phyloP scores from a whole-genome alignment of 2,329 filamentous ascomycete genomes.

The Trichoderma gracile region DNA sequence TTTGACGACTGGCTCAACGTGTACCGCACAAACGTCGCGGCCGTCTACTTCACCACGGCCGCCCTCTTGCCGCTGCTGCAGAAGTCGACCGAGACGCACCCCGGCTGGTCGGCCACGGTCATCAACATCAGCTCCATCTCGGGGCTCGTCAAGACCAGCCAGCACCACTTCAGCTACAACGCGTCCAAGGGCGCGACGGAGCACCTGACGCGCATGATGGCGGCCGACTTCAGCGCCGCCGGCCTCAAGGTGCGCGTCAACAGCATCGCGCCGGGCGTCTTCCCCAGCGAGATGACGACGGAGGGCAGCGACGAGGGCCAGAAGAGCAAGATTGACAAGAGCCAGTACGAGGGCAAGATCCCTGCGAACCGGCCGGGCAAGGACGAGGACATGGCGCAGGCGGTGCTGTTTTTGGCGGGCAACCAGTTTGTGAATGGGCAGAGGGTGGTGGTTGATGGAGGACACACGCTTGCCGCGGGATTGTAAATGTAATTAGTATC shows the following conservation, averaged over 20 bases:
- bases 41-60: conserved; percentile 64
- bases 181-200: conserved; percentile 64
- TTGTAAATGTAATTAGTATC: neutral
- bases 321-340: conserved; percentile 60
- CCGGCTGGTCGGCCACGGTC: conserved; percentile 58
- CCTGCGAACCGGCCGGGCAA: conserved; percentile 67
- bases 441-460: conserved; percentile 48
- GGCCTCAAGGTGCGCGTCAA: conserved; percentile 67
- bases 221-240: conserved; percentile 58
- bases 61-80: conserved; percentile 64
- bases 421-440: conserved; percentile 50
- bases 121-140: conserved; percentile 71
- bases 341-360: conserved; percentile 55
- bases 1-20: conserved; percentile 71
- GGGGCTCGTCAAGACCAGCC: conserved; percentile 60
- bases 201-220: conserved; percentile 65
- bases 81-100: conserved; percentile 45
- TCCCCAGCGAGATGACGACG: conserved; percentile 72
- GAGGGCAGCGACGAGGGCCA: conserved; percentile 48
- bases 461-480: conserved; percentile 45
- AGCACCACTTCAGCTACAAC: conserved; percentile 68
- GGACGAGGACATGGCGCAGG: conserved; percentile 68
- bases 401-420: conserved; percentile 57
- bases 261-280: conserved; percentile 71
- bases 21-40: conserved; percentile 75